Percentiles rank a stretch among this genome's conserved stretches.
Conservation (phyloP, 495 filamentous ascomycete species). For the Aspergillus sclerotiicarbonarius region DNA sequence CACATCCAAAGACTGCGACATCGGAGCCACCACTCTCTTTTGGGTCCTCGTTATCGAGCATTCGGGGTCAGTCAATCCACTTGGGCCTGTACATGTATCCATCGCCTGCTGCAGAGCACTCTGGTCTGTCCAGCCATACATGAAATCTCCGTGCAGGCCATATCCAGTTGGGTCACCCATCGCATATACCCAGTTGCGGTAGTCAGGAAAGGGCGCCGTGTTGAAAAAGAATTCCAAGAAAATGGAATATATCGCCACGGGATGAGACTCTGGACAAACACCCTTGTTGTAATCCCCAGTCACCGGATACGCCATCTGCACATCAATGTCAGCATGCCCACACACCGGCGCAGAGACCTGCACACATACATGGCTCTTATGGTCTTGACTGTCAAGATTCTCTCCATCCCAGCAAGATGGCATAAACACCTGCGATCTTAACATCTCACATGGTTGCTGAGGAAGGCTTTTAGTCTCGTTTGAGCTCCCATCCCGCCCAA, state of each 20-base stretch:
- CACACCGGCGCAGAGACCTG: neutral
- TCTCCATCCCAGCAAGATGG: constrained; percentile 58
- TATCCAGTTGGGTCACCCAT: constrained; percentile 29
- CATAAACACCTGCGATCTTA: constrained; percentile 54
- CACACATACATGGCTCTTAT: constrained; percentile 42
- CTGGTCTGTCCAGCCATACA: constrained; percentile 25
- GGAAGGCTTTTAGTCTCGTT: constrained; percentile 24
- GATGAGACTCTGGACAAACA: constrained; percentile 45
- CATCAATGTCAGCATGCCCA: neutral
- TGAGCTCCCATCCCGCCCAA: constrained; percentile 17
- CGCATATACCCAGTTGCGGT: constrained; percentile 22
- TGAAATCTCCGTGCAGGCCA: constrained; percentile 30
- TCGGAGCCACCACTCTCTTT: constrained; percentile 7
- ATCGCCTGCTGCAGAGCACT: constrained; percentile 15
- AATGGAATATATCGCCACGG: constrained; percentile 57
- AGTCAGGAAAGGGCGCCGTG: constrained; percentile 51
- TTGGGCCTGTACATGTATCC: constrained; percentile 19
- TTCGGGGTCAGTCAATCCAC: constrained; percentile 8
- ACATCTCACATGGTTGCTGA: constrained; percentile 11
- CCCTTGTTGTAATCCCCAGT: constrained; percentile 28
- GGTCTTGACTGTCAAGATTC: constrained; percentile 52
- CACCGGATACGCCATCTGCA: constrained; percentile 28
- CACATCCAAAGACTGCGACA: constrained; percentile 9
- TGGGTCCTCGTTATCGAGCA: constrained; percentile 22
- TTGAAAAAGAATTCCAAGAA: constrained; percentile 71